phyloP scores from a whole-genome alignment of 1,284 basidiomycete genomes.

The Melampsora larici-populina region DNA sequence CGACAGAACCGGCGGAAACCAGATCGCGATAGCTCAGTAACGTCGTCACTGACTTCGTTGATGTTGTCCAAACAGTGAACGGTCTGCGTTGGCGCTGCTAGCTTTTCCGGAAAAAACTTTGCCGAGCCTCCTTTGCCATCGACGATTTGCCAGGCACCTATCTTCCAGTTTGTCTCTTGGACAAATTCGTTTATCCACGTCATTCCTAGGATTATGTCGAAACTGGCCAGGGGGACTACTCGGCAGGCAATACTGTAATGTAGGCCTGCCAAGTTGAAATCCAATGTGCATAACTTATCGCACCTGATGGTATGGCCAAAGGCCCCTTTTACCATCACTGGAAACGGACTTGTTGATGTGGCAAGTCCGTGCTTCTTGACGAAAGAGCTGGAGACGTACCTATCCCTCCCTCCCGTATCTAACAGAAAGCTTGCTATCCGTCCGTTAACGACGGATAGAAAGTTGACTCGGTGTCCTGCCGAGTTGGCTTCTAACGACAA shows the following conservation, averaged over 20 bases:
- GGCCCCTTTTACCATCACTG: not conserved
- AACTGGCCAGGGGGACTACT: not conserved
- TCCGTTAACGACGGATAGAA: not conserved
- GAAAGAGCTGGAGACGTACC: not conserved
- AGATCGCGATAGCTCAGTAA: not conserved
- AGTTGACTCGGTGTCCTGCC: not conserved
- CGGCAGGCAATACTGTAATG: not conserved
- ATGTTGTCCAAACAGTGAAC: not conserved
- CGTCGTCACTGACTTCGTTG: not conserved
- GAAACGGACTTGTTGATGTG: not conserved
- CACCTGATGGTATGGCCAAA: not conserved
- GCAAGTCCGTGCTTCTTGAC: not conserved
- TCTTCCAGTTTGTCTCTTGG: not conserved
- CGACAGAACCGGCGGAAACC: not conserved
- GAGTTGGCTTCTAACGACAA: not conserved
- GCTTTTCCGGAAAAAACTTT: not conserved
- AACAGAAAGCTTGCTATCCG: not conserved
- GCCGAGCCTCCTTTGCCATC: not conserved
- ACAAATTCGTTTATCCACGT: conserved; percentile 9
- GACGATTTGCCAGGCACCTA: not conserved
- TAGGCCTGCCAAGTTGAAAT: not conserved
- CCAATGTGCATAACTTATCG: not conserved
- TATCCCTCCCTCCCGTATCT: not conserved
- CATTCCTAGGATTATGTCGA: conserved; percentile 6
- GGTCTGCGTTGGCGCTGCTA: not conserved